Conservation (phyloP, 768 basidiomycete genomes). For the Collybia nuda region DNA sequence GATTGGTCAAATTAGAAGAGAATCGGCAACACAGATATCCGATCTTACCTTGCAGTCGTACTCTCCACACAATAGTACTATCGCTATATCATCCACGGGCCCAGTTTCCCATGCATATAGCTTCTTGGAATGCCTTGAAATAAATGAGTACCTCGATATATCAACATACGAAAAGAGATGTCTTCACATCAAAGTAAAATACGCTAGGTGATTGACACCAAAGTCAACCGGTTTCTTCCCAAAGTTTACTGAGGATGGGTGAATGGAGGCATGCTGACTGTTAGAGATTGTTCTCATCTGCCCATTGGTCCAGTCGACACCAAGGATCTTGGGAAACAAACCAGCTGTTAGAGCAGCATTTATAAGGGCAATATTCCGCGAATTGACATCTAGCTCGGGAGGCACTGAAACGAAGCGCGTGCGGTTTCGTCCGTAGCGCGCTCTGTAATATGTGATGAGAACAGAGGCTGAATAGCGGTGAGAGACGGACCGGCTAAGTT, state of each 20-base stretch:
- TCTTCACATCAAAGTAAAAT: constrained; percentile 85
- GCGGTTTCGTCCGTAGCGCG: constrained; percentile 71
- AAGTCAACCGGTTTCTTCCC: constrained; percentile 65
- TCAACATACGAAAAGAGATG: neutral
- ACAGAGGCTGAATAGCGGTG: constrained; percentile 7
- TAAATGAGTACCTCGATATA: constrained; percentile 10
- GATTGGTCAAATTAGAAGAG: neutral
- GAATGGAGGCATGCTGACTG: constrained; percentile 75
- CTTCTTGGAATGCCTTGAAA: constrained; percentile 85
- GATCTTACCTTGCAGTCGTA: constrained; percentile 72
- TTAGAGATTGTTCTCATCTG: constrained; percentile 81
- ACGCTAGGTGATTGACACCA: constrained; percentile 70
- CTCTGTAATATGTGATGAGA: constrained; percentile 28
- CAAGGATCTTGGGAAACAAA: constrained; percentile 87
- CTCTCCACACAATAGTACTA: constrained; percentile 88
- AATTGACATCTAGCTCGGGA: constrained; percentile 65
- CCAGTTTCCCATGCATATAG: constrained; percentile 93
- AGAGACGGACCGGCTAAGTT: constrained; percentile 61
- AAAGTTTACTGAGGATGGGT: constrained; percentile 93
- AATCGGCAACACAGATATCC: neutral
- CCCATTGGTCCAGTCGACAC: constrained; percentile 56
- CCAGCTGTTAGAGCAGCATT: constrained; percentile 85
- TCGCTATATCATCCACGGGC: constrained; percentile 79
- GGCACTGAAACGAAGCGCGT: constrained; percentile 80
- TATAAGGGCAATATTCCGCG: constrained; percentile 62